Conservation (phyloP, 2,329 filamentous ascomycete genomes). For the Penicillium oxalicum region DNA sequence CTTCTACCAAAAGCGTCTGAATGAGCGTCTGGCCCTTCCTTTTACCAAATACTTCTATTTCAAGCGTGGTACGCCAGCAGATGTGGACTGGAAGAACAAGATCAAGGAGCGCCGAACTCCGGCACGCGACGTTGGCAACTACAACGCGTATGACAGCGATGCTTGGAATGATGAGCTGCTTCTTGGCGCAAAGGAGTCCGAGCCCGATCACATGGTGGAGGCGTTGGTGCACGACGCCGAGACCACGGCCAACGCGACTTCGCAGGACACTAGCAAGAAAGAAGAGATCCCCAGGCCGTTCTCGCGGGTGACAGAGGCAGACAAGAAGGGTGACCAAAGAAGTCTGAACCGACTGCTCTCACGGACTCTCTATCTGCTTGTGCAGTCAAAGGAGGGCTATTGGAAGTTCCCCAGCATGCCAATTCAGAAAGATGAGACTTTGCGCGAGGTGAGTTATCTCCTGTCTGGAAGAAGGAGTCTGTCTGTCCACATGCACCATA, state of each 20-base stretch:
- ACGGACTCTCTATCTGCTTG: slow-evolving; percentile 79
- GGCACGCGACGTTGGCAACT: slow-evolving; percentile 77
- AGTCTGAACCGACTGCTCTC: slow-evolving; percentile 75
- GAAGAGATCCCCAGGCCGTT: slow-evolving; percentile 65
- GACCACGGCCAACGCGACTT: slow-evolving; percentile 35
- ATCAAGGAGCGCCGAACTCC: slow-evolving; percentile 68
- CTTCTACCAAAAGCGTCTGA: slow-evolving; percentile 95
- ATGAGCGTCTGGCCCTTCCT: slow-evolving; percentile 81
- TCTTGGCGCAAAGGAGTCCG: slow-evolving; percentile 63
- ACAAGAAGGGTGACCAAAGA: slow-evolving; percentile 64
- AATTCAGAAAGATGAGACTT: slow-evolving; percentile 63
- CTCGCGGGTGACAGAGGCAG: slow-evolving; percentile 69
- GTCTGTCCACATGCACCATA: too few species aligned
- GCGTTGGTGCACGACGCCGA: slow-evolving; percentile 71
- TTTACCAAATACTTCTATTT: slow-evolving; percentile 93
- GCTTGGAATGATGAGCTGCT: slow-evolving; percentile 91
- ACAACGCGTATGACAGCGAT: slow-evolving; percentile 65
- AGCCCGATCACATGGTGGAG: slow-evolving; percentile 60
- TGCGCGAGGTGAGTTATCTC: slow-evolving; percentile 67
- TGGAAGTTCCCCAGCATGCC: slow-evolving; percentile 80
- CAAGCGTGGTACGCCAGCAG: slow-evolving; percentile 77
- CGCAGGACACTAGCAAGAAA: slow-evolving; percentile 46
- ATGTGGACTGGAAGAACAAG: slow-evolving; percentile 87
- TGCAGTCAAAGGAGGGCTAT: slow-evolving; percentile 60
- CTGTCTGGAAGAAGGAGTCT: background rate